These are phyloP conservation scores for Aspergillus sclerotiicarbonarius DNA, from an alignment of 495 filamentous ascomycete genomes.

Conservation along the genomic window DNA sequence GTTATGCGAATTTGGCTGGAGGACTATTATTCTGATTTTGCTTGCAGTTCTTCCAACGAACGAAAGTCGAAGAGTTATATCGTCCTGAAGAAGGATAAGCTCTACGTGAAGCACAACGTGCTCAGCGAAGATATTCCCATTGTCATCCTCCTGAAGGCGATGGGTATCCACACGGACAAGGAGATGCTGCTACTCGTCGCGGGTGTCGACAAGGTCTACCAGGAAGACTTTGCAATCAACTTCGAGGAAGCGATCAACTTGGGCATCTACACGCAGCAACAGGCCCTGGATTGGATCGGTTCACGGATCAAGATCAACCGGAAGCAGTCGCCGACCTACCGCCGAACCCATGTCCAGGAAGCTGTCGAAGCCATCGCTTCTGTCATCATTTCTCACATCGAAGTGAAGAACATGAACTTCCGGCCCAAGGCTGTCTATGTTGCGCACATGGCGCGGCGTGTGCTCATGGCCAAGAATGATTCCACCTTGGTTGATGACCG, in stretches of 20 bases:
- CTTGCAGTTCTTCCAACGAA: conserved; percentile 83
- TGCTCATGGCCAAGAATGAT: conserved; percentile 89
- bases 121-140: conserved; percentile 90
- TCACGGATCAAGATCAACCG: conserved; percentile 78
- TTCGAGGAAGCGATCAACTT: conserved; percentile 86
- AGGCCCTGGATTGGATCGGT: conserved; percentile 90
- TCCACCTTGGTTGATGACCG: conserved; percentile 87
- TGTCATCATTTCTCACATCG: conserved; percentile 88
- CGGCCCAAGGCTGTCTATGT: conserved; percentile 93
- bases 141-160: conserved; percentile 84
- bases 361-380: conserved; percentile 88
- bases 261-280: conserved; percentile 84
- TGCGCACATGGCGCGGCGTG: conserved; percentile 91
- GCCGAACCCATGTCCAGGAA: conserved; percentile 76
- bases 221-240: conserved; percentile 90
- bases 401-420: conserved; percentile 86
- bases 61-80: conserved; percentile 97
- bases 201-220: conserved; percentile 79
- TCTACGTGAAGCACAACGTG: conserved; percentile 89
- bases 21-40: conserved; percentile 4
- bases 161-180: conserved; percentile 89
- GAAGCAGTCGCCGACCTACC: conserved; percentile 48
- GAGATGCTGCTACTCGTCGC: conserved; percentile 89
- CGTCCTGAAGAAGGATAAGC: conserved; percentile 82
- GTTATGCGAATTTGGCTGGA: not conserved